Evolutionary conservation across 257 asterid genomes (phyloP).

Genomic region (Rubia yunnanensis): DNA sequence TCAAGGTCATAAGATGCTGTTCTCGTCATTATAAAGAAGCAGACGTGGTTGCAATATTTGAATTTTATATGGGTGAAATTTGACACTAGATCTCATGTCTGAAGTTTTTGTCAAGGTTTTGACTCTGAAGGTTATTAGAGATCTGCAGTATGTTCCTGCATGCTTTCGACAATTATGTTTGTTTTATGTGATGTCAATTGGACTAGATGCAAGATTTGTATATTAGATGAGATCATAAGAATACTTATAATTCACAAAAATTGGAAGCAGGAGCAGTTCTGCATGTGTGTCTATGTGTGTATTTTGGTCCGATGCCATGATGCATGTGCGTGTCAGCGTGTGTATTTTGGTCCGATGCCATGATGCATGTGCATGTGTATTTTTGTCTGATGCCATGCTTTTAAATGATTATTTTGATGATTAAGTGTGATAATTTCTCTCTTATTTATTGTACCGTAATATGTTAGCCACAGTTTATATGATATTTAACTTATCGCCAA

Average conservation of each 20-base stretch:
- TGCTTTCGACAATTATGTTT: not conserved
- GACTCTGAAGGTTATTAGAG: not conserved
- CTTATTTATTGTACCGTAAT: not conserved
- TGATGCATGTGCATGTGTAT: too few relatives aligned
- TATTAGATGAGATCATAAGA: not conserved
- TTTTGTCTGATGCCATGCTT: not conserved
- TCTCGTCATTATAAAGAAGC: not conserved
- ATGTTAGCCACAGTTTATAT: not conserved
- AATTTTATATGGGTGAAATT: not conserved
- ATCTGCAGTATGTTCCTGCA: not conserved
- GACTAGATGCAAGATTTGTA: not conserved
- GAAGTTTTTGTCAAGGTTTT: not conserved
- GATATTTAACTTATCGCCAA: conserved; percentile 29
- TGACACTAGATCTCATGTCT: not conserved
- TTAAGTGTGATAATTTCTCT: not conserved
- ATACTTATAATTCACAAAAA: not conserved
- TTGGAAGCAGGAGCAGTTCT: not conserved
- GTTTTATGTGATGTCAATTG: not conserved
- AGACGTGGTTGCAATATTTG: not conserved
- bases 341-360: not conserved
- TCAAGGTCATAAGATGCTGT: not conserved
- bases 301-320: not conserved
- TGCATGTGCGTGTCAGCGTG: not conserved
- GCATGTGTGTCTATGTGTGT: not conserved
- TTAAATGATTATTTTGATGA: not conserved